A percentile compares a stretch with the other conserved stretches of the same genome.
phyloP scores from a whole-genome alignment of 352 stramenopile species.

The Globisporangium takayamanum region DNA sequence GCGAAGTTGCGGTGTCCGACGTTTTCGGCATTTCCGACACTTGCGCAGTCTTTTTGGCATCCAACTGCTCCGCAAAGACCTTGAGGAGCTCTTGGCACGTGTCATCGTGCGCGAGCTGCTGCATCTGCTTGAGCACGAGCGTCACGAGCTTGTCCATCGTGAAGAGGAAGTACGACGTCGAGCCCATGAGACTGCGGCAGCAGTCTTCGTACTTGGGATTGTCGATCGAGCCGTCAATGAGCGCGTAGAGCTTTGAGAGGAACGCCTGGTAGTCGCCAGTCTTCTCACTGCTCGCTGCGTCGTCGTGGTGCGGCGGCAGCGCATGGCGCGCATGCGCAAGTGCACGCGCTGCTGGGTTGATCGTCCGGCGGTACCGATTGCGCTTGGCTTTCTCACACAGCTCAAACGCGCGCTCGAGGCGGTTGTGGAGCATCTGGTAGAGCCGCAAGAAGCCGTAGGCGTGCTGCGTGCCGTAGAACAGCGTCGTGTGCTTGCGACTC shows the following conservation, averaged over 20 bases:
- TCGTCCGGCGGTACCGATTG: constrained; percentile 78
- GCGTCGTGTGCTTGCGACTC: constrained; percentile 33
- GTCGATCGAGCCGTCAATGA: constrained; percentile 85
- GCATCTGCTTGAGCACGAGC: constrained; percentile 86
- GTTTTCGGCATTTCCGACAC: constrained; percentile 18
- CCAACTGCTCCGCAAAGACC: constrained; percentile 54
- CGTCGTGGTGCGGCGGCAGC: constrained; percentile 16
- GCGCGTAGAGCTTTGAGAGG: constrained; percentile 79
- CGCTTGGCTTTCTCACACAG: constrained; percentile 85
- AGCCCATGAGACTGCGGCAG: constrained; percentile 85
- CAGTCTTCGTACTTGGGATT: constrained; percentile 87
- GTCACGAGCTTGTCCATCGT: constrained; percentile 89
- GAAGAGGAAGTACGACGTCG: constrained; percentile 88
- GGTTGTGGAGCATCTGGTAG: constrained; percentile 85
- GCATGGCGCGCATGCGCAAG: constrained; percentile 69
- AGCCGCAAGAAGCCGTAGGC: constrained; percentile 86
- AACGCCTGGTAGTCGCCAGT: constrained; percentile 85
- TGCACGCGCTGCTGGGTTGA: constrained; percentile 78
- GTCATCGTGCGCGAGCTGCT: constrained; percentile 76
- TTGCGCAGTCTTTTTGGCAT: constrained; percentile 12
- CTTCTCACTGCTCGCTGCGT: constrained; percentile 55
- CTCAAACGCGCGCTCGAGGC: constrained; percentile 72
- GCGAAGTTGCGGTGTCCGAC: constrained; percentile 24
- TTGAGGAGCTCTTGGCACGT: constrained; percentile 76
- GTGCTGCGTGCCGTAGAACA: constrained; percentile 80